phyloP scores from a whole-genome alignment of 2,329 filamentous ascomycete species.

The Aspergillus pseudotamarii region DNA sequence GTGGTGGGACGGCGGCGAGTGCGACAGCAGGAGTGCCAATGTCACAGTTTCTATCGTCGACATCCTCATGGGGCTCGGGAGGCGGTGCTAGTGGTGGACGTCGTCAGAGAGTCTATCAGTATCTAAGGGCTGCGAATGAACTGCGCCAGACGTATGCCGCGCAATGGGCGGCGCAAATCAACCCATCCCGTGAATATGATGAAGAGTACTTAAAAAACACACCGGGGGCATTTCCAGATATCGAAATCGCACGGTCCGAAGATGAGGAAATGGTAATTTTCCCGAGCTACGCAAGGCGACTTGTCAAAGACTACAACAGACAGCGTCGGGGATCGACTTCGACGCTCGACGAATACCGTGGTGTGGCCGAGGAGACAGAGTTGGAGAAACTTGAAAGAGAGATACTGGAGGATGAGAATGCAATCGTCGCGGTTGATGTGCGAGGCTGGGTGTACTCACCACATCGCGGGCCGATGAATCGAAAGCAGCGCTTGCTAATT shows the following conservation, averaged over 20 bases:
- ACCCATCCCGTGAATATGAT: conserved; percentile 40
- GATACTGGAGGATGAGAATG: conserved; percentile 76
- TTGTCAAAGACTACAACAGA: conserved; percentile 56
- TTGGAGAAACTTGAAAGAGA: conserved; percentile 79
- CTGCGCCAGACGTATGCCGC: conserved; percentile 68
- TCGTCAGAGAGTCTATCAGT: conserved; percentile 75
- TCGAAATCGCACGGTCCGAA: conserved; percentile 75
- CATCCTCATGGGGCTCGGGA: conserved; percentile 27
- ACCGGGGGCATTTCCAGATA: conserved; percentile 80
- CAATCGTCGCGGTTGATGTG: conserved; percentile 90
- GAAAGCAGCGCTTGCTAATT: conserved; percentile 83
- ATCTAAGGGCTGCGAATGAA: conserved; percentile 72
- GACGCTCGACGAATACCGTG: conserved; percentile 45
- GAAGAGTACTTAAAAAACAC: conserved; percentile 55
- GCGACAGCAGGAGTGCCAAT: conserved; percentile 21
- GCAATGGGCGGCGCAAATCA: conserved; percentile 54
- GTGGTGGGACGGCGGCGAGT: conserved; percentile 21
- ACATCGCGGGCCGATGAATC: conserved; percentile 78
- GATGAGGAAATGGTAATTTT: conserved; percentile 94
- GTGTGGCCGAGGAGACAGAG: conserved; percentile 53
- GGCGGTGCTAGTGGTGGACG: conserved; percentile 56
- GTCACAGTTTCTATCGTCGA: conserved; percentile 31
- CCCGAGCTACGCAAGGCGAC: conserved; percentile 83
- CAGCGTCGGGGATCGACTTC: conserved; percentile 32
- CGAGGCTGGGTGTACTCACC: conserved; percentile 94